phyloP scores from a whole-genome alignment of 2,329 filamentous ascomycete species.

The Exophiala sp. region DNA sequence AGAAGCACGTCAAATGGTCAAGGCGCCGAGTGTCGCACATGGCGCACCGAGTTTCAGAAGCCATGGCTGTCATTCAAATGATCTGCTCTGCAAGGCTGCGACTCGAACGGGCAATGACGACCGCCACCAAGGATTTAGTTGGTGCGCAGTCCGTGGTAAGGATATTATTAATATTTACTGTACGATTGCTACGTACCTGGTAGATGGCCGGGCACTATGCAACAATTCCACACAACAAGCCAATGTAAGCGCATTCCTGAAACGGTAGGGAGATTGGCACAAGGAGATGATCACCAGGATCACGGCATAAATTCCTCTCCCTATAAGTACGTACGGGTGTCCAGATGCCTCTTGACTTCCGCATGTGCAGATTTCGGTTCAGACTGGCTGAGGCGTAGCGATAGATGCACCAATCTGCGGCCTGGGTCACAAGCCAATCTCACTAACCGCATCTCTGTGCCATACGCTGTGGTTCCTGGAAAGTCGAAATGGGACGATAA shows the following conservation, averaged over 20 bases:
- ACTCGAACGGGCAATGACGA: no score
- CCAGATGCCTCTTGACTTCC: neutral
- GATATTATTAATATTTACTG: no score
- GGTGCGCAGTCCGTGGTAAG: no score
- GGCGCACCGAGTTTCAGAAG: neutral
- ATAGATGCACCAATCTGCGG: slow-evolving; percentile 12
- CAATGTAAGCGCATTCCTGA: neutral
- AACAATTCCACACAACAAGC: no score
- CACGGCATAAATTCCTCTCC: no score
- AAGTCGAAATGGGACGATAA: slow-evolving; percentile 13
- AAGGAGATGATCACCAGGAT: slow-evolving; percentile 10
- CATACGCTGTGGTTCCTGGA: slow-evolving; percentile 8
- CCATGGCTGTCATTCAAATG: neutral
- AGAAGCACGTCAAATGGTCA: neutral
- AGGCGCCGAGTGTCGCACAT: neutral
- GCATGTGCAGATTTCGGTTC: neutral
- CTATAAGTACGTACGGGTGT: neutral
- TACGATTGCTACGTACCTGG: no score
- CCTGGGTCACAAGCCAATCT: slow-evolving; percentile 17
- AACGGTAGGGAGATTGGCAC: neutral
- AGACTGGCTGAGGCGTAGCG: slow-evolving; percentile 10
- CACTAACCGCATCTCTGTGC: slow-evolving; percentile 12
- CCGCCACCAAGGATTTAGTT: no score
- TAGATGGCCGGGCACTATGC: no score
- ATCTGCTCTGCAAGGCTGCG: slow-evolving; percentile 5